Percentiles rank a stretch among this genome's conserved stretches.
phyloP scores from a whole-genome alignment of 352 stramenopile species.

The Pythium brachiatum region DNA sequence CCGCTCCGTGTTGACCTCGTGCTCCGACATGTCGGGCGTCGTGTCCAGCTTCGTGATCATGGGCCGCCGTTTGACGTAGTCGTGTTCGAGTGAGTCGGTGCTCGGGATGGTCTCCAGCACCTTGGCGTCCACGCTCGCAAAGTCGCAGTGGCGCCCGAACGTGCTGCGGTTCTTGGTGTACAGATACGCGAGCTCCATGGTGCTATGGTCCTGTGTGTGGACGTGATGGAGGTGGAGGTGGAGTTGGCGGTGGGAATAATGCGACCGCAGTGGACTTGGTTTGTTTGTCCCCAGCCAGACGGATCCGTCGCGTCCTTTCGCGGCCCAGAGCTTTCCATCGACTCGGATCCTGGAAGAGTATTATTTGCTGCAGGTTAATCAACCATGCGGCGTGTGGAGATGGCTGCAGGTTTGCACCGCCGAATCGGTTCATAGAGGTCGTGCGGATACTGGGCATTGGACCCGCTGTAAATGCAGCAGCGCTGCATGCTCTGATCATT shows the following conservation, averaged over 20 bases:
- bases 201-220: background rate
- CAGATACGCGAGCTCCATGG: conserved; percentile 88
- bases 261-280: background rate
- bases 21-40: conserved; percentile 89
- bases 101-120: conserved; percentile 89
- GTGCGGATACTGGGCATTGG: background rate
- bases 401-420: background rate
- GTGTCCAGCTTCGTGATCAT: conserved; percentile 88
- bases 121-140: conserved; percentile 87
- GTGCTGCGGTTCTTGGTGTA: conserved; percentile 91
- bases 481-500: background rate
- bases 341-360: background rate
- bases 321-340: background rate
- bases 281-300: background rate
- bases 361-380: background rate
- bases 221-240: background rate
- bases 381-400: no score
- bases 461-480: background rate
- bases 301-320: conserved; percentile 17
- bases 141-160: conserved; percentile 93
- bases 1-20: conserved; percentile 93
- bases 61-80: conserved; percentile 89
- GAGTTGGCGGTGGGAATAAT: background rate
- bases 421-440: background rate
- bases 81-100: conserved; percentile 82